A percentile compares a stretch with the other conserved stretches of the same genome.
Conservation (phyloP, 139 green algal species). For the Volvox africanus region DNA sequence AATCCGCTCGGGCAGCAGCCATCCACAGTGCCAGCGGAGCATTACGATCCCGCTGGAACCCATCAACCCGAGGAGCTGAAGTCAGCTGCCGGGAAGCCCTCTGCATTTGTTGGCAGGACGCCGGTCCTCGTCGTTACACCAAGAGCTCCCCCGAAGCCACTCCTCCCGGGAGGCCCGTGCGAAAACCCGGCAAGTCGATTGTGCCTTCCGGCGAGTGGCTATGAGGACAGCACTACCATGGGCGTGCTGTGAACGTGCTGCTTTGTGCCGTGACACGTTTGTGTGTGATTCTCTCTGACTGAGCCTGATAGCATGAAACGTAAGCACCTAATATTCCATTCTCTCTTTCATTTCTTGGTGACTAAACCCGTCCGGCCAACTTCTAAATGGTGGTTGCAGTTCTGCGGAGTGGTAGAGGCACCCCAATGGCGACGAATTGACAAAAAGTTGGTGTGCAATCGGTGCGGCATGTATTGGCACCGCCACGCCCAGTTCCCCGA, state of each 20-base stretch:
- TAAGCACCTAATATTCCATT: too few relatives aligned
- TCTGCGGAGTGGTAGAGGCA: conserved; percentile 41
- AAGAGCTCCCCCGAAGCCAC: neutral
- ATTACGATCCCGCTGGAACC: neutral
- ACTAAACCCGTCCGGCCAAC: too few relatives aligned
- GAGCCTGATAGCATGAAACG: too few relatives aligned
- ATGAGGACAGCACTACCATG: too few relatives aligned
- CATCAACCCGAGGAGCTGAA: neutral
- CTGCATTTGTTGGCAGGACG: neutral
- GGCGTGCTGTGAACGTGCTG: too few relatives aligned
- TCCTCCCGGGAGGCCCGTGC: conserved; percentile 13
- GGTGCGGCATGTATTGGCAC: conserved; percentile 51
- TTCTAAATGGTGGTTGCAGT: neutral
- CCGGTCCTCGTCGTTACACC: neutral
- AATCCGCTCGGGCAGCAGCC: neutral
- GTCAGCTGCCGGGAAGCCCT: neutral
- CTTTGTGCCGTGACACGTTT: too few relatives aligned
- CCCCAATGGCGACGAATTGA: conserved; percentile 48
- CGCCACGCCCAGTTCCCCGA: conserved; percentile 36
- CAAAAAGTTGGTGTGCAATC: conserved; percentile 49
- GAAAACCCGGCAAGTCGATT: conserved; percentile 12
- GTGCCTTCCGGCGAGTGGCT: too few relatives aligned
- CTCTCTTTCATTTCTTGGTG: too few relatives aligned
- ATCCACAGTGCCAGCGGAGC: neutral
- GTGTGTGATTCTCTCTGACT: too few relatives aligned